Evolutionary conservation across 257 asterid species (phyloP).

Genomic region (Salvia hispanica): DNA sequence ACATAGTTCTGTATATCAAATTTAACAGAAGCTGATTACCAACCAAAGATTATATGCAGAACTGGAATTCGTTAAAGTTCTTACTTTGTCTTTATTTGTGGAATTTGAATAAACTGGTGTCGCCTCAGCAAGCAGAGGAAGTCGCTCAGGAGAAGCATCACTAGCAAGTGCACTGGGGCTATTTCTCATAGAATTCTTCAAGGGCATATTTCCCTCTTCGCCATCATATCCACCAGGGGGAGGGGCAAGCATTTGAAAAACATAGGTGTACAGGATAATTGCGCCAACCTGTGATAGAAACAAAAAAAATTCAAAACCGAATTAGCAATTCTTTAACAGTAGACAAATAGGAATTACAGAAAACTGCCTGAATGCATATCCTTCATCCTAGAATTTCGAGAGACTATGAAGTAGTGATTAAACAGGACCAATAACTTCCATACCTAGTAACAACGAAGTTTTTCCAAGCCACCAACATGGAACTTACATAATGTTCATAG

Average conservation of each 20-base stretch:
- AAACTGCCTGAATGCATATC: constrained; percentile 7
- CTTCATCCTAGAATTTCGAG: neutral
- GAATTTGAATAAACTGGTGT: constrained; percentile 43
- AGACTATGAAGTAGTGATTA: constrained; percentile 5
- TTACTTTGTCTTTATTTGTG: constrained; percentile 54
- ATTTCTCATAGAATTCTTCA: constrained; percentile 47
- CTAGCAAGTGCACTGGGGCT: constrained; percentile 34
- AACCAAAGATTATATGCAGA: constrained; percentile 4
- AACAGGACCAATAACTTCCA: constrained; percentile 10
- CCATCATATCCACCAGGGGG: constrained; percentile 84
- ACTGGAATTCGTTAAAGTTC: constrained; percentile 28
- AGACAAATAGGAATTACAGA: neutral
- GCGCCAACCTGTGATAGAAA: constrained; percentile 87
- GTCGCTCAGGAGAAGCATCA: constrained; percentile 56
- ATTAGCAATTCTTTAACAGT: constrained; percentile 3
- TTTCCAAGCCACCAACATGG: too few species aligned
- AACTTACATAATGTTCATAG: neutral
- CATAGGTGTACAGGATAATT: constrained; percentile 86
- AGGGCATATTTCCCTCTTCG: constrained; percentile 50
- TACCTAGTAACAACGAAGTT: neutral
- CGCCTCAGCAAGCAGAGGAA: constrained; percentile 63
- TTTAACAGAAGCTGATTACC: neutral
- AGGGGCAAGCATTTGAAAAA: constrained; percentile 91
- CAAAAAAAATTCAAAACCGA: constrained; percentile 1
- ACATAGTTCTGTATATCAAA: neutral